phyloP scores from a whole-genome alignment of 345 rosid species.

The Populus euphratica region DNA sequence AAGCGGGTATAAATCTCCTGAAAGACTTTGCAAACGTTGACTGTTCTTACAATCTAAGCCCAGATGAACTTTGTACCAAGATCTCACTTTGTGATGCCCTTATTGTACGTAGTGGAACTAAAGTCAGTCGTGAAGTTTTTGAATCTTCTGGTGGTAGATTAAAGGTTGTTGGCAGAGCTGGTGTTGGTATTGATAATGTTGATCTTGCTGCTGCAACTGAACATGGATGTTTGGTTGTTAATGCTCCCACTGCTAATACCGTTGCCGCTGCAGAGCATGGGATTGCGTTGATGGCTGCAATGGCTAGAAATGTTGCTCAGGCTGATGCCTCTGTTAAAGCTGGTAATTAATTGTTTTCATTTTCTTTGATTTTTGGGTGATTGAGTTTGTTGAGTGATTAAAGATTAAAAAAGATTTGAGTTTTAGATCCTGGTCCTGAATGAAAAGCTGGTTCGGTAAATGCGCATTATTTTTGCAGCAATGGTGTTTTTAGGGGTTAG shows the following conservation, averaged over 20 bases:
- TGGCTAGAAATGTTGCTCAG: conserved; percentile 90
- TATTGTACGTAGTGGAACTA: conserved; percentile 80
- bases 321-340: conserved; percentile 84
- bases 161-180: conserved; percentile 93
- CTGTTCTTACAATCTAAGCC: conserved; percentile 73
- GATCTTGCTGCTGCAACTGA: conserved; percentile 93
- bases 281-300: conserved; percentile 78
- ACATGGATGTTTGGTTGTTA: conserved; percentile 81
- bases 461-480: background rate
- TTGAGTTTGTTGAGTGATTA: background rate
- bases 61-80: conserved; percentile 85
- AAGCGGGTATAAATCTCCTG: conserved; percentile 60
- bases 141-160: conserved; percentile 72
- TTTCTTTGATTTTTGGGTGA: background rate
- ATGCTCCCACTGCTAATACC: conserved; percentile 90
- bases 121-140: conserved; percentile 71
- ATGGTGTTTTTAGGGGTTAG: background rate
- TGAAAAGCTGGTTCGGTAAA: background rate
- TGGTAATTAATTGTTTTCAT: conserved; percentile 42
- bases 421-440: background rate
- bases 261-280: conserved; percentile 95
- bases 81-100: conserved; percentile 86
- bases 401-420: background rate
- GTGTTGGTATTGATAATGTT: conserved; percentile 90
- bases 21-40: conserved; percentile 66